phyloP scores from a whole-genome alignment of 306 rosid species.

The Gynostemma pentaphyllum region DNA sequence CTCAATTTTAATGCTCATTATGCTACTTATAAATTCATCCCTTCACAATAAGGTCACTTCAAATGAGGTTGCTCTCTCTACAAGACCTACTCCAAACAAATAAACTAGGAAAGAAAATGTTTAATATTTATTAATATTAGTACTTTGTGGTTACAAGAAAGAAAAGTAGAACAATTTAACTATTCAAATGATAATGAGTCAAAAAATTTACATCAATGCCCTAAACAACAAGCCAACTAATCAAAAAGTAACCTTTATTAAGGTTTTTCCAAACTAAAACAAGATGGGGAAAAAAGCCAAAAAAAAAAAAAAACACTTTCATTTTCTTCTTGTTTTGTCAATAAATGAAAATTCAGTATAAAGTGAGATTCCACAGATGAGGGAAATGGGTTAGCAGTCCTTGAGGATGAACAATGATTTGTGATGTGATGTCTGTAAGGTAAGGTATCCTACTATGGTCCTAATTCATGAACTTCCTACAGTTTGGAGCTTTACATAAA shows the following conservation, averaged over 20 bases:
- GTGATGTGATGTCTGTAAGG: slow-evolving; percentile 31
- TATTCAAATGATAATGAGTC: neutral
- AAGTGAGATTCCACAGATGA: slow-evolving; percentile 35
- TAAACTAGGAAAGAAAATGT: no score
- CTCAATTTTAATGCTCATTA: no score
- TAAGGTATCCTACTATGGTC: slow-evolving; percentile 13
- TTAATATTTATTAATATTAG: no score
- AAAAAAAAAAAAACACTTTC: slow-evolving; percentile 10
- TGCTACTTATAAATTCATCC: no score
- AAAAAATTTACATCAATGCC: slow-evolving; percentile 15
- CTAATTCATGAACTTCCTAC: slow-evolving; percentile 97
- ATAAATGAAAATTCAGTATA: slow-evolving; percentile 46
- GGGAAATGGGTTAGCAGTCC: slow-evolving; percentile 72
- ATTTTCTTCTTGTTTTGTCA: slow-evolving; percentile 6
- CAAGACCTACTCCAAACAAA: no score
- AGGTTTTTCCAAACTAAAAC: slow-evolving; percentile 12
- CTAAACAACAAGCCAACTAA: slow-evolving; percentile 19
- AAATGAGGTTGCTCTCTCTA: no score
- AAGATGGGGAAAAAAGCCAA: neutral
- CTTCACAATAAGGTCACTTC: no score
- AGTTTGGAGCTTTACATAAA: slow-evolving; percentile 88
- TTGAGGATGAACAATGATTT: slow-evolving; percentile 69
- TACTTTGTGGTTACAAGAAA: neutral
- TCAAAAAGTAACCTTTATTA: slow-evolving; percentile 41
- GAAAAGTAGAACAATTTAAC: neutral